Evolutionary conservation across 2,329 filamentous ascomycete genomes (phyloP), one percentile per base, ranked within the genome.

Genomic region (Sporothrix pseudoabietina): DNA sequence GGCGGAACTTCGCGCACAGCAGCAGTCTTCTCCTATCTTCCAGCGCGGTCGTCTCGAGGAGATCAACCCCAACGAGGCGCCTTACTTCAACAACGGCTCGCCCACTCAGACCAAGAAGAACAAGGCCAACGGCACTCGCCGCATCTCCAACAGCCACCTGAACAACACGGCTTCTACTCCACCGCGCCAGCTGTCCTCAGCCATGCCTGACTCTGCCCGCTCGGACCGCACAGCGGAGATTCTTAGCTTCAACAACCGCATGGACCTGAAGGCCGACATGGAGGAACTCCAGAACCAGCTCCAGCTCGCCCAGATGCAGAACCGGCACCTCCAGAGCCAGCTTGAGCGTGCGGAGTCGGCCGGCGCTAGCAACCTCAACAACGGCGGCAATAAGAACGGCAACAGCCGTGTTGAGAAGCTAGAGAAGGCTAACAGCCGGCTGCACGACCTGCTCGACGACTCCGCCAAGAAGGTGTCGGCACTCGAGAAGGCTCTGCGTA

Each of bases 361-460:
- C 55, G 91, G n/a, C 8, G n/a, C 22, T 8, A 39, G 96, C 61
- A 35, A 39, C 52, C n/a, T 55, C 30, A 54, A 14, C 59, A 41
- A 39, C 72, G 72, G 30, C 49, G 61, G 63, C 55, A 59, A 10
- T 47, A 32, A 39, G 57, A 61, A 52, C 66, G 52, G 16, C 63
- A 54, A 72, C 66, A 75, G 76, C 61, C 90, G 96, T 19, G 91
- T 97, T 78, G 92, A 97, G 79, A 95, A 98, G 82, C 87, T 98
- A 5, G 95, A 98, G 82, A 90, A 94, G 77, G 95, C 93, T 79
- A 98, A 98, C 82, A 94, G 88, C 80, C 90, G 94, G 73, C 87
- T 98, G 16, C 95, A 98, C 79, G 94, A 97, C 76, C 93, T 97
- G 88, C 90, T 98, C 5, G 95, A 98, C 81, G 94, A 98, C 80